These are phyloP conservation scores for Peronospora destructor DNA, from an alignment of 352 stramenopile genomes.

Conservation along the genomic window DNA sequence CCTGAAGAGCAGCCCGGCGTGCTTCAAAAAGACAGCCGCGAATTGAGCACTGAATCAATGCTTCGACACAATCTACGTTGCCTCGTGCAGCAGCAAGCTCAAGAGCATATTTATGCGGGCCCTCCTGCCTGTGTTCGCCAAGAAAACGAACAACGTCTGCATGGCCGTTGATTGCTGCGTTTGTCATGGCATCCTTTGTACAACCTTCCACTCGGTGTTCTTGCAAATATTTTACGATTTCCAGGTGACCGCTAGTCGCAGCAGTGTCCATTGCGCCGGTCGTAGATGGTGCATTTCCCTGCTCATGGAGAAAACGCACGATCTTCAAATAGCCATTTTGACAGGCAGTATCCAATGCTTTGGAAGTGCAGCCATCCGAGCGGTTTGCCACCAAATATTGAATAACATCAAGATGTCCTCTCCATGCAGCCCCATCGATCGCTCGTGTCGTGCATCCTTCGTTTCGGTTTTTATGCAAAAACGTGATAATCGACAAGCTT, in stretches of 20 bases:
- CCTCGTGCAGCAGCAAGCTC: slow-evolving; percentile 25
- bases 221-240: slow-evolving; percentile 32
- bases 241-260: slow-evolving; percentile 23
- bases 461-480: slow-evolving; percentile 27
- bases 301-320: slow-evolving; percentile 22
- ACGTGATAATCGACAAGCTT: slow-evolving; percentile 25
- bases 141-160: slow-evolving; percentile 26
- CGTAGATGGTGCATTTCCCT: slow-evolving; percentile 15
- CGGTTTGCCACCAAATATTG: slow-evolving; percentile 26
- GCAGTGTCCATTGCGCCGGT: slow-evolving; percentile 31
- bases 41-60: slow-evolving; percentile 30
- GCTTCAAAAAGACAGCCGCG: slow-evolving; percentile 33
- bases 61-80: slow-evolving; percentile 20
- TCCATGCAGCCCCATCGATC: slow-evolving; percentile 28
- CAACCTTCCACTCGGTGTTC: slow-evolving; percentile 31
- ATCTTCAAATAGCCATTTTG: slow-evolving; percentile 30
- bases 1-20: slow-evolving; percentile 23
- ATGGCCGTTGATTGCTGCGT: slow-evolving; percentile 28
- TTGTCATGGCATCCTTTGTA: slow-evolving; percentile 32
- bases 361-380: slow-evolving; percentile 26
- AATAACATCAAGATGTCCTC: slow-evolving; percentile 33
- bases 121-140: slow-evolving; percentile 30
- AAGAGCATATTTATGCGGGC: slow-evolving; percentile 24
- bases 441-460: slow-evolving; percentile 30
- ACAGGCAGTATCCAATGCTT: slow-evolving; percentile 27